These are phyloP conservation scores for peach (Prunus persica) DNA, from an alignment of 306 rosid genomes.

Conservation along the genomic window Prunus_persica_NCBIv2 NC_034015.1:17430501-17431000, in stretches of 20 bases:
- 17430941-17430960: not conserved
- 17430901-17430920: constrained; percentile 46
- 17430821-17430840: not conserved
- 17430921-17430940: constrained; percentile 15
- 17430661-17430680: too few relatives aligned
- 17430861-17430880: constrained; percentile 76
- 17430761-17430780: constrained; percentile 32
- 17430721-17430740: constrained; percentile 78
- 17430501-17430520: constrained; percentile 88
- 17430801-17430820: not conserved
- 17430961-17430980: not conserved
- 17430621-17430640: not conserved
- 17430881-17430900: constrained; percentile 69
- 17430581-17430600: constrained; percentile 69
- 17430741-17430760: constrained; percentile 49
- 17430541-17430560: constrained; percentile 85
- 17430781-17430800: not conserved
- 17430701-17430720: constrained; percentile 85
- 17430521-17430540: constrained; percentile 65
- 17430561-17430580: constrained; percentile 69
- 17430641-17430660: not conserved
- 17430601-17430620: constrained; percentile 52
- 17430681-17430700: constrained; percentile 16
- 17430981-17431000: not conserved
- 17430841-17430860: constrained; percentile 68